phyloP scores from a whole-genome alignment of 768 basidiomycete genomes.

The Boletus rubroflammeus region DNA sequence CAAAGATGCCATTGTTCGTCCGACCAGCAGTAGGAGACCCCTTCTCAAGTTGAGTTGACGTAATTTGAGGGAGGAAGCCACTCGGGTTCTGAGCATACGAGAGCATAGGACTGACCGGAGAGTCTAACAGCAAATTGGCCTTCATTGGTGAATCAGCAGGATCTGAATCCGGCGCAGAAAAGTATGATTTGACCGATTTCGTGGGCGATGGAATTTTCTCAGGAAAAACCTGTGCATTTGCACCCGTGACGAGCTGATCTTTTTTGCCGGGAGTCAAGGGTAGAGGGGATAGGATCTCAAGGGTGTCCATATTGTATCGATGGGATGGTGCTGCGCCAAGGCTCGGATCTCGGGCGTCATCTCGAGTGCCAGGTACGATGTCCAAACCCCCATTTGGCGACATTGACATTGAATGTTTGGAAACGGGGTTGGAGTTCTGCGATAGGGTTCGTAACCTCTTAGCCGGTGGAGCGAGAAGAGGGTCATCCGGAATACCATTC shows the following conservation, averaged over 20 bases:
- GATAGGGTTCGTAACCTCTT: constrained; percentile 19
- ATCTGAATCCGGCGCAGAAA: constrained; percentile 38
- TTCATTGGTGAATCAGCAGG: constrained; percentile 23
- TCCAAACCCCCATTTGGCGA: constrained; percentile 10
- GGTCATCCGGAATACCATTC: constrained; percentile 19
- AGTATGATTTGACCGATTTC: constrained; percentile 34
- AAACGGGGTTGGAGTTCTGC: neutral
- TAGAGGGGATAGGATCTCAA: neutral
- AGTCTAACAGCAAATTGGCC: constrained; percentile 29
- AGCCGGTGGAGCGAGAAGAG: constrained; percentile 21
- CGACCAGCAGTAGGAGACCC: constrained; percentile 9
- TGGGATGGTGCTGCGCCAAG: neutral
- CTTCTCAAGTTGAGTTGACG: constrained; percentile 35
- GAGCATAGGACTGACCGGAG: constrained; percentile 33
- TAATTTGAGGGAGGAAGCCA: constrained; percentile 35
- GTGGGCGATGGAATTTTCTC: constrained; percentile 28
- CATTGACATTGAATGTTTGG: neutral
- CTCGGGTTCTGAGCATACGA: constrained; percentile 35
- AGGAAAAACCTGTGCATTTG: neutral
- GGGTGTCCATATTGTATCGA: neutral
- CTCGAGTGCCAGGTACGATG: constrained; percentile 1
- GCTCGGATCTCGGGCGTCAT: neutral
- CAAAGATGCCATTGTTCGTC: constrained; percentile 30
- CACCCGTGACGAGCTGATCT: neutral
- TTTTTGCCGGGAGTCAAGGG: constrained; percentile 4